Base-by-base conservation (phyloP, 306 rosid genomes). In the Rosa multiflora region DNA sequence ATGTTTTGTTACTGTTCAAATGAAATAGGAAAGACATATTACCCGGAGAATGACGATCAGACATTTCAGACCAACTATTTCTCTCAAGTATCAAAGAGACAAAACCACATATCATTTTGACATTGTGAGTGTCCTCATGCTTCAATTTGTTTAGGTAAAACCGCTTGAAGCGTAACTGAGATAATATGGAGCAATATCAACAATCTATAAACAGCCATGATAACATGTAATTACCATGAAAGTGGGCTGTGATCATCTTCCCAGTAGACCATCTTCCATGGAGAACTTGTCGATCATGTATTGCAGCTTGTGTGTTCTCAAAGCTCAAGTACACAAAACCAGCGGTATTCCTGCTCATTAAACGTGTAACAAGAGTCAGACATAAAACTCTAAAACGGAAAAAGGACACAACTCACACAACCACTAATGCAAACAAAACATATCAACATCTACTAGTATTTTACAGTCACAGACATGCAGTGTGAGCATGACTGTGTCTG, bases 251-350 rank as follows among this genome's bases (percentile, higher is more conserved):
- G 56, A 95, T 93, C 97, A 95, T 93, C 88, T 95, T 93, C 83
- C 98, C 99, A 39, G 99, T 98, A 88, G 93, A 95, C 99, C 99
- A 95, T 87, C 99, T 87, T 70, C 98, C 99, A 80, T 95, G 93
- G 72, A 95, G 93, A 81, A 97, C 90, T 47, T 87, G 88, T 59
- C 93, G 98, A 29, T 98, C 91, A 74, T 83, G 78, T 13, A 81
- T 76, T 42, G 99, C 94, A 78, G 93, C 77, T 86, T 93, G 87
- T 15, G 96, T 79, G 37, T 77, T 81, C 49, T 90, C 97, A 70
- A 93, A 95, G 73, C 86, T 76, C 59, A 95, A 79, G 77, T 88
- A 95, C 67, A 91, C 97, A 56, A 85, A 83, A 70, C 98, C 99
- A 75, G 91, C 88, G 79, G 86, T 93, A 53, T 86, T 85, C 92